Conservation (phyloP, 1,284 basidiomycete genomes). For the Leccinum subrobustum region DNA sequence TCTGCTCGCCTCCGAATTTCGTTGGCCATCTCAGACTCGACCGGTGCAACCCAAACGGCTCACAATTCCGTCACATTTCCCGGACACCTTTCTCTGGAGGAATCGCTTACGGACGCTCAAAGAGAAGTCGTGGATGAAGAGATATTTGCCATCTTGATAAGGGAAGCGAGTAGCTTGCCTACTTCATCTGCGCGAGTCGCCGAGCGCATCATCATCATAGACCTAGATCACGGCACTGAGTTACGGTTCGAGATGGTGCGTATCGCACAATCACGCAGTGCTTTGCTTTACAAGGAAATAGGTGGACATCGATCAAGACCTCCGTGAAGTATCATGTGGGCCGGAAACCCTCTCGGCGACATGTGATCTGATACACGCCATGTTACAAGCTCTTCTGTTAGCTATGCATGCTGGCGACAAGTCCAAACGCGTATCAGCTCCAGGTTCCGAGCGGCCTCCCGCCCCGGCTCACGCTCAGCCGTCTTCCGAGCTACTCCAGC, state of each 20-base stretch:
- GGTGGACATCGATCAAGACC: constrained; percentile 33
- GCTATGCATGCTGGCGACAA: constrained; percentile 56
- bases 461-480: constrained; percentile 9
- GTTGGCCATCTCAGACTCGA: constrained; percentile 38
- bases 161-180: constrained; percentile 67
- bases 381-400: constrained; percentile 64
- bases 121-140: constrained; percentile 75
- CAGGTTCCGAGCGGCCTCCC: constrained; percentile 29
- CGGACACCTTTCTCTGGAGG: constrained; percentile 46
- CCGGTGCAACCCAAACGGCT: constrained; percentile 35
- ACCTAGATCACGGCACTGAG: constrained; percentile 66
- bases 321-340: constrained; percentile 7
- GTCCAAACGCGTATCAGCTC: constrained; percentile 43
- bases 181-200: constrained; percentile 73
- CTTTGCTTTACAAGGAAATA: constrained; percentile 19
- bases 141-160: constrained; percentile 68
- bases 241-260: constrained; percentile 52
- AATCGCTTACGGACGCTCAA: constrained; percentile 56
- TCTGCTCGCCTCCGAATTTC: constrained; percentile 58
- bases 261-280: constrained; percentile 4
- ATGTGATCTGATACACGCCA: constrained; percentile 70
- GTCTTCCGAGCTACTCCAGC: constrained; percentile 53
- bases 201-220: constrained; percentile 70
- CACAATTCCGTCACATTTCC: constrained; percentile 38
- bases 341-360: constrained; percentile 37